Conservation (phyloP, 1,284 basidiomycete species). For the Trichosporon sp. region DNA sequence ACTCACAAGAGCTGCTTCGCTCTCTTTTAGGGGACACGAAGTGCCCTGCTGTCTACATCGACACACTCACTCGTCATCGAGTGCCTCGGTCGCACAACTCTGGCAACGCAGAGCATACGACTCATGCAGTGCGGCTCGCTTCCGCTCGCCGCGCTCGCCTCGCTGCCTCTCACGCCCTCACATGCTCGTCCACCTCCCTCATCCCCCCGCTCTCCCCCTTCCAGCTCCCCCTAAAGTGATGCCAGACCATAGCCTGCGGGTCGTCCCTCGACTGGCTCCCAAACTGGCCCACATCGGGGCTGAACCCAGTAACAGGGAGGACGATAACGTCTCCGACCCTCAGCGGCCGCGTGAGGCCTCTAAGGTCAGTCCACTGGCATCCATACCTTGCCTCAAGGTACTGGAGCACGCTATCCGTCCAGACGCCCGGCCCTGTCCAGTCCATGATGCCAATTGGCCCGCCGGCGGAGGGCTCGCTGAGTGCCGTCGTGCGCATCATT, state of each 20-base stretch:
- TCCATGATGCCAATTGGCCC: constrained; percentile 45
- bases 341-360: constrained; percentile 33
- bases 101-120: no score
- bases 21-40: no score
- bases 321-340: constrained; percentile 47
- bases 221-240: constrained; percentile 41
- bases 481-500: constrained; percentile 22
- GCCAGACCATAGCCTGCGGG: constrained; percentile 42
- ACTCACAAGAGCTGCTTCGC: no score
- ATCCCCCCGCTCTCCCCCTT: constrained; percentile 14
- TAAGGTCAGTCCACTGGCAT: constrained; percentile 43
- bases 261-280: constrained; percentile 24
- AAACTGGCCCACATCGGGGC: constrained; percentile 47
- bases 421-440: constrained; percentile 48
- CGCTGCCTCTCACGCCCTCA: not conserved
- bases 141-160: not conserved
- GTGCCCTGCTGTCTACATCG: no score
- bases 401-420: constrained; percentile 41
- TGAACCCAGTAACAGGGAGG: constrained; percentile 48
- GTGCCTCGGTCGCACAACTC: no score
- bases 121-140: no score
- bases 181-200: not conserved
- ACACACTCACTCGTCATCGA: no score
- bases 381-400: constrained; percentile 42
- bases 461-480: constrained; percentile 31